Percentiles rank a stretch among this genome's conserved stretches.
Evolutionary conservation across 2,329 filamentous ascomycete genomes (phyloP).

Genomic region (Leptodontidium sp.): DNA sequence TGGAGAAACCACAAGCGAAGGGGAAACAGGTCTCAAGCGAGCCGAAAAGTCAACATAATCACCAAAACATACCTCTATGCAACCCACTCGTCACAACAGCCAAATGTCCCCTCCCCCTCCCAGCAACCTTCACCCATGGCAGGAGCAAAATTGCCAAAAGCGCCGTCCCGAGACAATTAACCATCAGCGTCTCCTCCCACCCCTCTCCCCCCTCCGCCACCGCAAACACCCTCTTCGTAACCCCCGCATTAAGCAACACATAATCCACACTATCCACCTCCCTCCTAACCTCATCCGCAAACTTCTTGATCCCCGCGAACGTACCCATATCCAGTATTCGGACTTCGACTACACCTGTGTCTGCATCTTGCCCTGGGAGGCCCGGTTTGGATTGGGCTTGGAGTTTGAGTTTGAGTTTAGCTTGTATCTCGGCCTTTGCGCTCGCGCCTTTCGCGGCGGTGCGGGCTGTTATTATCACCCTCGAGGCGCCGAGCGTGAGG

Average conservation of each 20-base stretch:
- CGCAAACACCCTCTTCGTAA: constrained; percentile 33
- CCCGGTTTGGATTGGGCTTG: constrained; percentile 26
- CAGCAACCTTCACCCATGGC: constrained; percentile 53
- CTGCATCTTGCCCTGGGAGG: constrained; percentile 13
- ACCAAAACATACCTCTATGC: constrained; percentile 24
- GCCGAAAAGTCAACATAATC: neutral
- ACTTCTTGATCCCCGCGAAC: constrained; percentile 36
- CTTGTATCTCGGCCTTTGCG: constrained; percentile 50
- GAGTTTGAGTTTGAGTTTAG: constrained; percentile 29
- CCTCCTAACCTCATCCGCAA: constrained; percentile 37
- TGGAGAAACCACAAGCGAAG: too few relatives aligned
- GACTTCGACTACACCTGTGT: constrained; percentile 37
- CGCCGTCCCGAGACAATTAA: constrained; percentile 64
- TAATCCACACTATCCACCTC: constrained; percentile 42
- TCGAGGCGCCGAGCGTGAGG: constrained; percentile 50
- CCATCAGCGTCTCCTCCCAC: constrained; percentile 62
- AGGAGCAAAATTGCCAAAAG: constrained; percentile 61
- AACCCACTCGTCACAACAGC: constrained; percentile 40
- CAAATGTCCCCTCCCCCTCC: constrained; percentile 41
- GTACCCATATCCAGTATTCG: constrained; percentile 42
- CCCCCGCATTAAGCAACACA: constrained; percentile 46
- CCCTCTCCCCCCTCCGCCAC: constrained; percentile 47
- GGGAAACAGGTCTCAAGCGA: neutral
- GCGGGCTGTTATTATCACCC: constrained; percentile 53
- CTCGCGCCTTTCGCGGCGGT: constrained; percentile 48